Evolutionary conservation across 1,139 yeast species (phyloP).

Genomic region (Magnusiomyces ingens): DNA sequence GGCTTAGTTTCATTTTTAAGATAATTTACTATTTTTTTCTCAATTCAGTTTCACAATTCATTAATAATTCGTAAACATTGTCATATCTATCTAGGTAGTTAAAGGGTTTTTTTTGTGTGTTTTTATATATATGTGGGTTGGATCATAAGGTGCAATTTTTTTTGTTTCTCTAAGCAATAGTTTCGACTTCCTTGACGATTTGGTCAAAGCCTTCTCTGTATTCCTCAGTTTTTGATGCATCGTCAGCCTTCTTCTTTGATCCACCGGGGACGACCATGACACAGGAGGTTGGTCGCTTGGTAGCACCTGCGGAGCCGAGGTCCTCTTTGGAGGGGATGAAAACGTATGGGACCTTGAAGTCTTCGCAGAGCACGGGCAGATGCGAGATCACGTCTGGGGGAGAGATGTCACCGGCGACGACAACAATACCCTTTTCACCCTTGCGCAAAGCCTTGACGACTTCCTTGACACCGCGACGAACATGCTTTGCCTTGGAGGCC

Average conservation of each 20-base stretch:
- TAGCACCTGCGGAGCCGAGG: slow-evolving; percentile 97
- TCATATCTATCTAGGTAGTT: too few relatives aligned
- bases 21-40: neutral
- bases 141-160: neutral
- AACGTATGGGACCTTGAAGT: slow-evolving; percentile 78
- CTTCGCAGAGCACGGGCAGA: slow-evolving; percentile 96
- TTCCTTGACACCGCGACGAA: slow-evolving; percentile 97
- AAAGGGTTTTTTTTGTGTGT: too few relatives aligned
- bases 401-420: slow-evolving; percentile 96
- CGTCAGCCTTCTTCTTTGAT: slow-evolving; percentile 60
- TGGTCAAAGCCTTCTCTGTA: slow-evolving; percentile 92
- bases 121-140: too few relatives aligned
- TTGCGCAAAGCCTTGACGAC: slow-evolving; percentile 96
- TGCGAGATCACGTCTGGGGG: slow-evolving; percentile 97
- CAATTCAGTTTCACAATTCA: neutral
- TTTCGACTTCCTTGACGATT: slow-evolving; percentile 79
- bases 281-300: slow-evolving; percentile 97
- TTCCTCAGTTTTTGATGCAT: slow-evolving; percentile 63
- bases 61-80: too few relatives aligned
- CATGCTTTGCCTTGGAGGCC: slow-evolving; percentile 97
- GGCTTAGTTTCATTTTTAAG: too few relatives aligned
- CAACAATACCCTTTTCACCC: slow-evolving; percentile 94
- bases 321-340: slow-evolving; percentile 97
- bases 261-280: slow-evolving; percentile 98
- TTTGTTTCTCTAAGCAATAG: slow-evolving; percentile 11